A percentile compares a stretch with the other conserved stretches of the same genome.
phyloP scores from a whole-genome alignment of 257 asterid genomes.

The Solanum lycopersicoides region DNA sequence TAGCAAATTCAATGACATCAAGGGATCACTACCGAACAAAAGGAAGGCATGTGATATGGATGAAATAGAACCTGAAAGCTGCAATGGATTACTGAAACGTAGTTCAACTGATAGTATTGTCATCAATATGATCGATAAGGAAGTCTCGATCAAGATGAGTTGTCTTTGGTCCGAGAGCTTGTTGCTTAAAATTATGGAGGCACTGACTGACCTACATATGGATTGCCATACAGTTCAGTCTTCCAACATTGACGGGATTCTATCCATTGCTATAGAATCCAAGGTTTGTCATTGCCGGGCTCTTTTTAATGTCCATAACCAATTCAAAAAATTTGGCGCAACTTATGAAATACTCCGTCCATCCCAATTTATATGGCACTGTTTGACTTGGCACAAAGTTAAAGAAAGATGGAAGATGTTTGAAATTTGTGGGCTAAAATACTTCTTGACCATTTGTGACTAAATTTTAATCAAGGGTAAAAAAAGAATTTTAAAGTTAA shows the following conservation, averaged over 20 bases:
- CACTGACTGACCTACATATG: slow-evolving; percentile 34
- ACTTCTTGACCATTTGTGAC: neutral
- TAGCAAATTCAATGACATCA: slow-evolving; percentile 14
- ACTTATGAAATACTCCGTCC: neutral
- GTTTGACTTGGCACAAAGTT: neutral
- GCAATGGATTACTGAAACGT: slow-evolving; percentile 17
- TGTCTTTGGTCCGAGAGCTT: slow-evolving; percentile 53
- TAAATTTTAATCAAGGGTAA: neutral
- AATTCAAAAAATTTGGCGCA: neutral
- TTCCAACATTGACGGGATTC: slow-evolving; percentile 51
- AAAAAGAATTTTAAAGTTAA: neutral
- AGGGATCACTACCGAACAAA: slow-evolving; percentile 35
- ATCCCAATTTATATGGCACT: neutral
- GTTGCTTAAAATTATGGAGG: slow-evolving; percentile 50
- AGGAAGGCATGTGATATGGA: slow-evolving; percentile 45
- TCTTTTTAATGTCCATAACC: neutral
- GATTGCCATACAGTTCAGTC: slow-evolving; percentile 53
- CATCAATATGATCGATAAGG: slow-evolving; percentile 37
- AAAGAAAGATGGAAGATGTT: neutral
- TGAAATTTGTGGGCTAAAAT: neutral
- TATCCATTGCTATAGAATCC: slow-evolving; percentile 47
- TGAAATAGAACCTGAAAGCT: slow-evolving; percentile 20
- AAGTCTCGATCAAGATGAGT: slow-evolving; percentile 45
- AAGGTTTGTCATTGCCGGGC: slow-evolving; percentile 38
- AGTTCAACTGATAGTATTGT: slow-evolving; percentile 28